Evolutionary conservation across 1,284 basidiomycete species (phyloP).

Genomic region (Mycena citricolor): DNA sequence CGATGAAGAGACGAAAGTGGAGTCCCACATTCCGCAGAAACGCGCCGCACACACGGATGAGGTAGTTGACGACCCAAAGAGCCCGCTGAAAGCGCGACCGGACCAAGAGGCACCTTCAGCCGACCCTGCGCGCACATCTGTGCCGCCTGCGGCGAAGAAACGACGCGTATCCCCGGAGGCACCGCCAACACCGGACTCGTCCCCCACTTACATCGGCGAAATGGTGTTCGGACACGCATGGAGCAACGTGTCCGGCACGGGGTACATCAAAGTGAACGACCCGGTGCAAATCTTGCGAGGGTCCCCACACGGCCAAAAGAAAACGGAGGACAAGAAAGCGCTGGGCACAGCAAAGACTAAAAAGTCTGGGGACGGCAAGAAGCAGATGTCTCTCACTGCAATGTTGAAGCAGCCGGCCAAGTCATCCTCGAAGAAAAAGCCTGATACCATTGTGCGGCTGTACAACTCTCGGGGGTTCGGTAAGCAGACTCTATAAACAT

Average conservation of each 20-base stretch:
- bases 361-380: slow-evolving; percentile 47
- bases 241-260: slow-evolving; percentile 74
- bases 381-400: slow-evolving; percentile 60
- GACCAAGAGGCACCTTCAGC: too few relatives aligned
- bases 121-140: too few relatives aligned
- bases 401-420: slow-evolving; percentile 62
- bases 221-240: slow-evolving; percentile 76
- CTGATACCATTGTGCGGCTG: slow-evolving; percentile 67
- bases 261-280: slow-evolving; percentile 69
- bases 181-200: slow-evolving; percentile 11
- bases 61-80: too few relatives aligned
- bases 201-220: slow-evolving; percentile 60
- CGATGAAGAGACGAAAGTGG: too few relatives aligned
- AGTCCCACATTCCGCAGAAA: too few relatives aligned
- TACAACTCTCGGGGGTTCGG: slow-evolving; percentile 66
- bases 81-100: too few relatives aligned
- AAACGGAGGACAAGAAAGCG: slow-evolving; percentile 29
- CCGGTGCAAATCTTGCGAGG: slow-evolving; percentile 58
- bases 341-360: slow-evolving; percentile 35
- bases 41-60: too few relatives aligned
- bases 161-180: slow-evolving; percentile 43
- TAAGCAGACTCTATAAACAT: slow-evolving; percentile 38
- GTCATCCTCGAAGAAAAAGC: slow-evolving; percentile 52
- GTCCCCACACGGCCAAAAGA: slow-evolving; percentile 37
- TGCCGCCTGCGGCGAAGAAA: slow-evolving; percentile 47